Evolutionary conservation across 1,284 basidiomycete species (phyloP).

Genomic region (Boletus hoseneyae): DNA sequence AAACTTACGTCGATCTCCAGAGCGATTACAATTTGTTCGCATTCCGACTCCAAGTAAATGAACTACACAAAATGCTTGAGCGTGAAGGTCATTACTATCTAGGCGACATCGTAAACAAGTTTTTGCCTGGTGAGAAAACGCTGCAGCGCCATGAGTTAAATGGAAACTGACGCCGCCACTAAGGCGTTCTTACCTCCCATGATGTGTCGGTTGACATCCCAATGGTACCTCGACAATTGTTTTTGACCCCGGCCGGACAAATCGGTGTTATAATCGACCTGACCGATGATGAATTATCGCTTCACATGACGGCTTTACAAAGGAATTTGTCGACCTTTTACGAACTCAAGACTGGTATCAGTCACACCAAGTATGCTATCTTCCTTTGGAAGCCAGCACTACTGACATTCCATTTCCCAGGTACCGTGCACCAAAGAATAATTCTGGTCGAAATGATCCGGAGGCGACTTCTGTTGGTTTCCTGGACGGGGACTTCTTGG

Average conservation of each 20-base stretch:
- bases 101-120: conserved; percentile 69
- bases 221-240: conserved; percentile 63
- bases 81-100: conserved; percentile 63
- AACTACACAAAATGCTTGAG: conserved; percentile 46
- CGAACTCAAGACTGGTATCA: conserved; percentile 54
- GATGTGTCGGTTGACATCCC: conserved; percentile 36
- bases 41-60: conserved; percentile 49
- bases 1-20: conserved; percentile 36
- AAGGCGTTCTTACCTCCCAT: conserved; percentile 43
- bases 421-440: conserved; percentile 63
- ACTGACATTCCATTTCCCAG: conserved; percentile 34
- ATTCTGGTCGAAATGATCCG: conserved; percentile 52
- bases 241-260: conserved; percentile 78
- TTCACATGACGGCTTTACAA: conserved; percentile 73
- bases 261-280: conserved; percentile 79
- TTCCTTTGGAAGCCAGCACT: background rate
- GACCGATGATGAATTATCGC: conserved; percentile 47
- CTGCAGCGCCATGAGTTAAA: background rate
- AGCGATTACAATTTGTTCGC: conserved; percentile 76
- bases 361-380: conserved; percentile 59
- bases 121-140: conserved; percentile 52
- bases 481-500: conserved; percentile 87
- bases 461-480: conserved; percentile 67
- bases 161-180: conserved; percentile 9
- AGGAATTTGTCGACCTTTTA: conserved; percentile 67